These are phyloP conservation scores for Quercus tomentella DNA, from an alignment of 331 rosid species.

Conservation along the genomic window DNA sequence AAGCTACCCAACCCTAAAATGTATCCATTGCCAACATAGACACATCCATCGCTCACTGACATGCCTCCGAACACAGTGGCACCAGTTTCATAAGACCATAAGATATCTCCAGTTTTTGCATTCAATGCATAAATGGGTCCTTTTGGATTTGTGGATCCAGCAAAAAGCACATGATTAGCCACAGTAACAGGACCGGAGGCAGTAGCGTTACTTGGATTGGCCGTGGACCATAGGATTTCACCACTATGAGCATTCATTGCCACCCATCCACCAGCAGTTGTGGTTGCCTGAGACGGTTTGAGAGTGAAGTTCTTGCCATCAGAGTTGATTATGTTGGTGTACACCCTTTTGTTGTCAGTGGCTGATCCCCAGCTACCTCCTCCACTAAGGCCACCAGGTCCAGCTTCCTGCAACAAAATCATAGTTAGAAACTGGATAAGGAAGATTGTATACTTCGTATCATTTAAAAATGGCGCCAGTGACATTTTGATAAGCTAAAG, in stretches of 20 bases:
- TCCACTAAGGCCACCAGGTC: constrained; percentile 45
- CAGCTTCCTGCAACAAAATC: constrained; percentile 29
- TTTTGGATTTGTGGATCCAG: constrained; percentile 33
- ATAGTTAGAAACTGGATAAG: too few relatives aligned
- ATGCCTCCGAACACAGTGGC: too few relatives aligned
- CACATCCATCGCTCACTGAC: too few relatives aligned
- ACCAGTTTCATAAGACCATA: background rate
- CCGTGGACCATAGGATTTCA: constrained; percentile 43
- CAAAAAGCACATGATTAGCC: constrained; percentile 62
- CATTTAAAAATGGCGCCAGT: too few relatives aligned
- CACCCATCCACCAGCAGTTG: constrained; percentile 57
- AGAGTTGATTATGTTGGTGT: constrained; percentile 41
- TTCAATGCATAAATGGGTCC: constrained; percentile 50
- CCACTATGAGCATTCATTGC: constrained; percentile 53
- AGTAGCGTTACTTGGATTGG: constrained; percentile 28
- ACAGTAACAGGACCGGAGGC: constrained; percentile 50
- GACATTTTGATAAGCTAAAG: too few relatives aligned
- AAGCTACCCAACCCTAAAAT: too few relatives aligned
- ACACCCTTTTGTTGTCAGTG: constrained; percentile 38
- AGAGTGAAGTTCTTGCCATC: constrained; percentile 40
- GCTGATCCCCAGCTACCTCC: constrained; percentile 54
- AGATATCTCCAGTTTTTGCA: background rate
- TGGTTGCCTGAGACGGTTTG: constrained; percentile 27
- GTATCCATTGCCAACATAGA: too few relatives aligned
- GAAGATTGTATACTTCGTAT: too few relatives aligned